These are phyloP conservation scores for Histomonas meleagridis DNA, from an alignment of 208 protist species.

Conservation along the genomic window DNA sequence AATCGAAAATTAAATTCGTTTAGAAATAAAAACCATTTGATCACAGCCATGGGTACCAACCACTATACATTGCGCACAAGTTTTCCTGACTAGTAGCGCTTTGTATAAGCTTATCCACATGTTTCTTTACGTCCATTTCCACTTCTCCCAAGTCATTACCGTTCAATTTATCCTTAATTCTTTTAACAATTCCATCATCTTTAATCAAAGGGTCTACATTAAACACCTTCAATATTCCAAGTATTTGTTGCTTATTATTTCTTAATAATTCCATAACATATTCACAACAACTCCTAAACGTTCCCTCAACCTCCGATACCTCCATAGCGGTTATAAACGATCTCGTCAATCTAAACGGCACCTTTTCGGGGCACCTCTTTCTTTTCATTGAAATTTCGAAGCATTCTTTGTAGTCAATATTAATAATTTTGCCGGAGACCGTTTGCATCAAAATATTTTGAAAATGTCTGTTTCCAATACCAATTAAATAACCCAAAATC, in stretches of 20 bases:
- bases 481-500: conserved; percentile 80
- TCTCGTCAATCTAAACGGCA: conserved; percentile 54
- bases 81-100: neutral
- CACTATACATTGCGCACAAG: conserved; percentile 39
- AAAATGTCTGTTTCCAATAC: conserved; percentile 69
- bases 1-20: too few species aligned
- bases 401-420: conserved; percentile 78
- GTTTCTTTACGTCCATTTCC: neutral
- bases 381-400: conserved; percentile 78
- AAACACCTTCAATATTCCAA: neutral
- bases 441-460: conserved; percentile 83
- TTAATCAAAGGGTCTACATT: conserved; percentile 44
- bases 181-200: neutral
- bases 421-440: conserved; percentile 47
- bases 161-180: neutral
- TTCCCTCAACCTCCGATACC: conserved; percentile 58
- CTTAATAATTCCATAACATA: conserved; percentile 24
- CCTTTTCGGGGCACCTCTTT: conserved; percentile 60
- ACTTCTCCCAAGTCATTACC: neutral
- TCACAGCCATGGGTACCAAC: conserved; percentile 42
- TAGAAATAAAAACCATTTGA: too few species aligned
- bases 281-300: conserved; percentile 69
- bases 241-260: neutral
- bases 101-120: conserved; percentile 41
- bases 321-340: conserved; percentile 52